Percentiles rank a stretch among this genome's conserved stretches.
These are phyloP conservation scores for Diplodia intermedia DNA, from an alignment of 2,329 filamentous ascomycete species.

Conservation along the genomic window DNA sequence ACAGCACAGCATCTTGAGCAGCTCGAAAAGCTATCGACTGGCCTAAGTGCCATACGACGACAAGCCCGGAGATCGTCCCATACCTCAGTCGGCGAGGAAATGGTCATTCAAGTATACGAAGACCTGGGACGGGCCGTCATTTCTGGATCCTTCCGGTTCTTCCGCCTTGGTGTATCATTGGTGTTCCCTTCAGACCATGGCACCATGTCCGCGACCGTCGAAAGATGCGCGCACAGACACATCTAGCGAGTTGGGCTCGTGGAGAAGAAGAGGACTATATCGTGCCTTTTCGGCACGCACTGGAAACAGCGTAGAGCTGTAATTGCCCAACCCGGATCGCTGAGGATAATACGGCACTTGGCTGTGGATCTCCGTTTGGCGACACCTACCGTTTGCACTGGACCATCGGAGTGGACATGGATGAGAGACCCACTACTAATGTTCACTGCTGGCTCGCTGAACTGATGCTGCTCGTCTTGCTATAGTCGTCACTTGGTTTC, in stretches of 20 bases:
- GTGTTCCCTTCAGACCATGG: background rate
- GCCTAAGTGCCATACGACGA: background rate
- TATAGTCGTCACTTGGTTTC: slow-evolving; percentile 29
- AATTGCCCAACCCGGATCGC: slow-evolving; percentile 1
- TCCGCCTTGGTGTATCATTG: slow-evolving; percentile 3
- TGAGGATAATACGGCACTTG: slow-evolving; percentile 21
- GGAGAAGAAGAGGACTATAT: background rate
- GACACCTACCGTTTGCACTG: background rate
- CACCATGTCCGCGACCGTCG: background rate
- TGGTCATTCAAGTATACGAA: background rate
- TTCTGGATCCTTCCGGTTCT: background rate
- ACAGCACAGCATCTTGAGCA: slow-evolving; percentile 19
- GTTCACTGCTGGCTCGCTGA: slow-evolving; percentile 67
- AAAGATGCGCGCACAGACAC: background rate
- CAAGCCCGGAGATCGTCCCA: slow-evolving; percentile 2
- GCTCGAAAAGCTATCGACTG: slow-evolving; percentile 1
- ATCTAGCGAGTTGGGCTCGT: background rate
- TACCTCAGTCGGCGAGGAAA: slow-evolving; percentile 27
- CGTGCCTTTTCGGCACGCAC: background rate
- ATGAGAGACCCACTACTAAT: slow-evolving; percentile 49
- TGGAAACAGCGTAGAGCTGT: background rate
- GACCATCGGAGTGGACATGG: background rate
- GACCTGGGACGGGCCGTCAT: slow-evolving; percentile 4
- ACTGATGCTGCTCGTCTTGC: slow-evolving; percentile 46
- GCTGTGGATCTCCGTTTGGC: background rate